Percentiles rank a stretch among this genome's conserved stretches.
Evolutionary conservation across 116 monocot species (phyloP).

Genomic region (Trichopus zeylanicus): DNA sequence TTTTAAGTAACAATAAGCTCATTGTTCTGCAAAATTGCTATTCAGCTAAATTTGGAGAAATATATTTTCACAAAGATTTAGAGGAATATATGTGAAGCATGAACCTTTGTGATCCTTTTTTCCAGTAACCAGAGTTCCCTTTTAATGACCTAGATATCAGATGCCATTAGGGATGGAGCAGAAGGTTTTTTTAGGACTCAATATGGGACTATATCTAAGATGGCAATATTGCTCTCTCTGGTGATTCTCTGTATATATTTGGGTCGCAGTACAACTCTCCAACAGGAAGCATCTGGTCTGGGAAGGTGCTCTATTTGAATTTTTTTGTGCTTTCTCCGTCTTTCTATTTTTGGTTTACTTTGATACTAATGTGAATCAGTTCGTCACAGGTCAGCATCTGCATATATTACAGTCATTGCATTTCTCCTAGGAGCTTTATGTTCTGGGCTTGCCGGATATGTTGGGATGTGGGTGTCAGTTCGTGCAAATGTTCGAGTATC

Average conservation of each 20-base stretch:
- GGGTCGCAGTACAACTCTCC: constrained; percentile 74
- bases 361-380: neutral
- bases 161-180: constrained; percentile 98
- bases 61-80: neutral
- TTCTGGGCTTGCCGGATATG: constrained; percentile 96
- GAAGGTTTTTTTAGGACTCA: constrained; percentile 99
- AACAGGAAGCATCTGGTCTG: constrained; percentile 89
- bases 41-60: neutral
- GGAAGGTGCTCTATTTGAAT: constrained; percentile 49
- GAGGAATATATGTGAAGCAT: no score
- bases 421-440: constrained; percentile 96
- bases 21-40: no score
- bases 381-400: constrained; percentile 53
- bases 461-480: constrained; percentile 99
- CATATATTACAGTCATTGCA: constrained; percentile 85
- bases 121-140: neutral
- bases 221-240: constrained; percentile 82
- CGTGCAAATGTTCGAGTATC: constrained; percentile 99
- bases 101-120: no score
- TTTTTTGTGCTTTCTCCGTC: neutral
- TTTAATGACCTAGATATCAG: constrained; percentile 62
- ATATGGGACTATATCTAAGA: constrained; percentile 97
- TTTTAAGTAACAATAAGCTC: no score
- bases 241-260: constrained; percentile 87
- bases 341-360: neutral